These are phyloP conservation scores for Boechera retrofracta DNA, from an alignment of 345 rosid genomes.

Conservation along the genomic window DNA sequence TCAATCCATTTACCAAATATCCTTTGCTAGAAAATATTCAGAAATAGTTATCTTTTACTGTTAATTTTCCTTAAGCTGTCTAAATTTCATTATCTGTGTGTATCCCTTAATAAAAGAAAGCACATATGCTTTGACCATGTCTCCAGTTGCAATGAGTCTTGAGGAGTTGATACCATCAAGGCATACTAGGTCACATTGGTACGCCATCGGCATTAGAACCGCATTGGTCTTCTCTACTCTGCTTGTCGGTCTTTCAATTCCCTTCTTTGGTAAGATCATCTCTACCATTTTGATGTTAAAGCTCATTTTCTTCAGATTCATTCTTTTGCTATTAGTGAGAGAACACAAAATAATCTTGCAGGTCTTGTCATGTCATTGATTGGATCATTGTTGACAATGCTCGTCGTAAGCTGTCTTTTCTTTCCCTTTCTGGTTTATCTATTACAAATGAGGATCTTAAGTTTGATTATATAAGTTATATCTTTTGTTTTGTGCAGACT, in stretches of 20 bases:
- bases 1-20: slow-evolving; percentile 96
- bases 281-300: slow-evolving; percentile 20
- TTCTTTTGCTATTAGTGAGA: not conserved
- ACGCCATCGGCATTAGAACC: slow-evolving; percentile 72
- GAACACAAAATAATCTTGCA: slow-evolving; percentile 41
- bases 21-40: slow-evolving; percentile 50
- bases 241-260: slow-evolving; percentile 73
- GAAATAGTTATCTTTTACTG: slow-evolving; percentile 14
- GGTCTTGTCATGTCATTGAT: slow-evolving; percentile 92
- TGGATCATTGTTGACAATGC: slow-evolving; percentile 94
- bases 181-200: slow-evolving; percentile 65
- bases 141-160: slow-evolving; percentile 95
- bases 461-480: slow-evolving; percentile 8
- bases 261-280: slow-evolving; percentile 76
- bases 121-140: slow-evolving; percentile 88
- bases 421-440: not conserved
- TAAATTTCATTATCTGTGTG: not conserved
- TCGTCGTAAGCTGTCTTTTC: slow-evolving; percentile 67
- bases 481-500: slow-evolving; percentile 54
- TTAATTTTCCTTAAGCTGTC: not conserved
- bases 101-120: slow-evolving; percentile 45
- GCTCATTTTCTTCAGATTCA: not conserved
- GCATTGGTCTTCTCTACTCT: slow-evolving; percentile 82
- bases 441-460: not conserved
- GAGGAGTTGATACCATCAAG: slow-evolving; percentile 88